Base-by-base conservation (phyloP, 345 rosid genomes). In the Sonneratia alba region DNA sequence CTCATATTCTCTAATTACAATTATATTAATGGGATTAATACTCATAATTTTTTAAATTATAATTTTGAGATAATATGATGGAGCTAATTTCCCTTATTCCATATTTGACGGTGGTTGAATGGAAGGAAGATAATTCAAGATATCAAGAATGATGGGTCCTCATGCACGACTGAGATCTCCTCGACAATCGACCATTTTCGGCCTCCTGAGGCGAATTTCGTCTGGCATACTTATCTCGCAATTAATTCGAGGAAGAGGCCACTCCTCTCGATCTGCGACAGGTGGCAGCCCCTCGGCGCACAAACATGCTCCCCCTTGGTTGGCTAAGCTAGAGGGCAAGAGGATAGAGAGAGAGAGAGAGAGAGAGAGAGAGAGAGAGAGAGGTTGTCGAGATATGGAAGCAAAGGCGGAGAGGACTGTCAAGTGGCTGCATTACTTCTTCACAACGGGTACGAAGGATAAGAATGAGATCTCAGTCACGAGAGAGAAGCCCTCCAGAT, bases 361-460 rank as follows among this genome's bases (percentile, higher is more conserved):
- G 3, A 59, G 36, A 12, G 18, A 55, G 6, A 22, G n/a, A 55
- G 16, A 21, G 59, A 55, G 7, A 6, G 63, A 12, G 2, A 24
- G 27, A 8, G 51, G 15, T 47, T 47, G 51, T 53, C 22, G 13
- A 14, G 66, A 34, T 62, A 13, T 62, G 66, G 27, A 62, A 62
- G 66, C 38, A 62, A 62, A 27, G 66, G 66, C 38, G 11, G 38
- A 12, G 66, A 62, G 66, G 12, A 0, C 37, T 62, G 66, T 34
- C 66, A 62, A 62, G 66, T 62, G 66, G 66, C 66, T 27, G 4
- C 66, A 13, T 62, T 27, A 27, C 66, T 62, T 62, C 66, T 62
- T 62, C 66, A 62, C 66, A 62, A 59, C 64, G 64, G 43, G 7
- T 55, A 55, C 36, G 0, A 6, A 22, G 36, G 66, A 27, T 62